These are phyloP conservation scores for Hibiscus trionum DNA, from an alignment of 345 rosid genomes.

Conservation along the genomic window DNA sequence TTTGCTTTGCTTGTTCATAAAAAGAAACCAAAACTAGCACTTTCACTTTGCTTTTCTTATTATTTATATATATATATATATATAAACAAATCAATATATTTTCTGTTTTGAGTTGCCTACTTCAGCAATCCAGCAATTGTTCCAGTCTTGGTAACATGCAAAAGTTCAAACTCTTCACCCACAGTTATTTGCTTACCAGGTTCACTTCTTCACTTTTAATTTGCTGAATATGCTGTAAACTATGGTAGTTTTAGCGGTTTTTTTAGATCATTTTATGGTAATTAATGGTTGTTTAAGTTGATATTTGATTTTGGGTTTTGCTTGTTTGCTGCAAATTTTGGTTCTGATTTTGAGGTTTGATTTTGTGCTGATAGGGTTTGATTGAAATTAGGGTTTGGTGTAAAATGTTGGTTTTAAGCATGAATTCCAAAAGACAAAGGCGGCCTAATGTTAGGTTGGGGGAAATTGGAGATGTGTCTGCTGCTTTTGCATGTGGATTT, in stretches of 20 bases:
- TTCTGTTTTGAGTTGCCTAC: background rate
- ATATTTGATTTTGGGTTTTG: background rate
- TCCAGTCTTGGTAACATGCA: slow-evolving; percentile 9
- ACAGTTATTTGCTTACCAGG: slow-evolving; percentile 16
- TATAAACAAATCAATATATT: too few relatives aligned
- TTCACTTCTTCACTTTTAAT: slow-evolving; percentile 7
- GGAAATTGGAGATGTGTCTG: slow-evolving; percentile 51
- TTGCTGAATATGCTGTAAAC: background rate
- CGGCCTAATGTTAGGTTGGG: slow-evolving; percentile 57
- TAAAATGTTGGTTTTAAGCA: slow-evolving; percentile 39
- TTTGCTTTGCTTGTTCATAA: too few relatives aligned
- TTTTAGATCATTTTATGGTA: background rate
- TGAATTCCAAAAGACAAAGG: slow-evolving; percentile 48
- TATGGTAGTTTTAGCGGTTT: background rate
- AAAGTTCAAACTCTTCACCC: slow-evolving; percentile 14
- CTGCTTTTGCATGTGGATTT: slow-evolving; percentile 48
- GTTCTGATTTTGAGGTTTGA: slow-evolving; percentile 7
- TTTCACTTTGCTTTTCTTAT: background rate
- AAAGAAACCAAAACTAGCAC: background rate
- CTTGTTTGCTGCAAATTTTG: background rate
- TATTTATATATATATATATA: background rate
- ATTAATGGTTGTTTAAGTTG: background rate
- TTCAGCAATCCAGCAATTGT: slow-evolving; percentile 6
- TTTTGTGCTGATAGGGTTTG: slow-evolving; percentile 14
- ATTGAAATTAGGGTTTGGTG: slow-evolving; percentile 10